Percentiles rank a stretch among this genome's conserved stretches.
phyloP scores from a whole-genome alignment of 2,329 filamentous ascomycete genomes.

The Ilyonectria destructans region DNA sequence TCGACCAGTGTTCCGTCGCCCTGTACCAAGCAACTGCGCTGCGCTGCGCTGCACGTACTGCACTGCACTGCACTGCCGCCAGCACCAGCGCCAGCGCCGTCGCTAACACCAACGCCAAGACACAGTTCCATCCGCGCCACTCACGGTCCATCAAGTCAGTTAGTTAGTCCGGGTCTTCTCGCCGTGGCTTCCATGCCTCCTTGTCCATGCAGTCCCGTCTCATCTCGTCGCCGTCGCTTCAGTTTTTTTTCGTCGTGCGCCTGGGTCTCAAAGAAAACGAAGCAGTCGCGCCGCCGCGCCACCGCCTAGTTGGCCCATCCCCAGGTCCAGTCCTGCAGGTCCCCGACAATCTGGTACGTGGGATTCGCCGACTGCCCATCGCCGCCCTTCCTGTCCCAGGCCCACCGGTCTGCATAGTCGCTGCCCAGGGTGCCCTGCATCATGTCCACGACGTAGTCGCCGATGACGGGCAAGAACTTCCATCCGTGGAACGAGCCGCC shows the following conservation, averaged over 20 bases:
- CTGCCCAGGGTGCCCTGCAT: constrained; percentile 59
- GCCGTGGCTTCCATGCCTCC: too few relatives aligned
- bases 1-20: too few relatives aligned
- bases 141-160: neutral
- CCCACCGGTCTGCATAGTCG: constrained; percentile 60
- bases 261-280: neutral
- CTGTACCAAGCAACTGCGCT: neutral
- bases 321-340: constrained; percentile 58
- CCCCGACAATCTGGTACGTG: constrained; percentile 60
- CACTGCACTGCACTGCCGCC: constrained; percentile 17
- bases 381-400: constrained; percentile 62
- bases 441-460: constrained; percentile 71
- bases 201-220: too few relatives aligned
- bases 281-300: too few relatives aligned
- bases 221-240: too few relatives aligned
- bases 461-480: constrained; percentile 77
- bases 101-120: constrained; percentile 14
- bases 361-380: constrained; percentile 61
- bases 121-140: constrained; percentile 3
- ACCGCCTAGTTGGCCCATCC: constrained; percentile 48
- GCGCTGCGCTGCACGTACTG: neutral
- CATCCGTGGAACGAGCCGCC: constrained; percentile 77
- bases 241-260: neutral
- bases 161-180: neutral
- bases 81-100: constrained; percentile 25